These are phyloP conservation scores for Anisogramma anomala DNA, from an alignment of 2,329 filamentous ascomycete genomes.

Conservation along the genomic window DNA sequence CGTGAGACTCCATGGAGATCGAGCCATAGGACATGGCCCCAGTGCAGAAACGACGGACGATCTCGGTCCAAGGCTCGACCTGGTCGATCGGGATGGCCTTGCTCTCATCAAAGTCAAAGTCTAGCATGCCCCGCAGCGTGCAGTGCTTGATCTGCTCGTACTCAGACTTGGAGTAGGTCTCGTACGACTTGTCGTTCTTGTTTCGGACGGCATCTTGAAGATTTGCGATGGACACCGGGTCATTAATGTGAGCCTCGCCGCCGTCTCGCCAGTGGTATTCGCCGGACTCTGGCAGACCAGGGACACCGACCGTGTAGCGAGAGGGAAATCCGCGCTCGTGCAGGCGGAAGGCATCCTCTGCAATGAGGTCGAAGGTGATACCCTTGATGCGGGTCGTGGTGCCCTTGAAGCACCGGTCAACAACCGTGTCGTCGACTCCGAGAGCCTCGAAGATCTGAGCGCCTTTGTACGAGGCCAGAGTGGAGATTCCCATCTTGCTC, in stretches of 20 bases:
- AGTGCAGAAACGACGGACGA: slow-evolving; percentile 90
- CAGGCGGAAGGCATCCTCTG: slow-evolving; percentile 86
- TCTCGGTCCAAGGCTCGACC: slow-evolving; percentile 96
- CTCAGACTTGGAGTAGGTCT: slow-evolving; percentile 84
- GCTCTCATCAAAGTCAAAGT: slow-evolving; percentile 88
- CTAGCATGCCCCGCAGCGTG: slow-evolving; percentile 83
- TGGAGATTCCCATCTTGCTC: slow-evolving; percentile 99
- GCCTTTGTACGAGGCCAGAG: slow-evolving; percentile 90
- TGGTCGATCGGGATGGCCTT: slow-evolving; percentile 85
- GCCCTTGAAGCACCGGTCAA: slow-evolving; percentile 89
- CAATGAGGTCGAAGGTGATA: slow-evolving; percentile 85
- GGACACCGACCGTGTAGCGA: slow-evolving; percentile 61
- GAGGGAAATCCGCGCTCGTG: slow-evolving; percentile 89
- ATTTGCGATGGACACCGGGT: slow-evolving; percentile 88
- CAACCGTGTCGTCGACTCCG: slow-evolving; percentile 80
- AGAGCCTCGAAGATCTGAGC: slow-evolving; percentile 96
- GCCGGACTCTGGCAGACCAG: slow-evolving; percentile 79
- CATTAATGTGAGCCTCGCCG: slow-evolving; percentile 89
- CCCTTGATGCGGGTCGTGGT: slow-evolving; percentile 91
- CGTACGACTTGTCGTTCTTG: slow-evolving; percentile 98
- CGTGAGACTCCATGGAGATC: slow-evolving; percentile 97
- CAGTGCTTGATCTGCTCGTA: slow-evolving; percentile 96
- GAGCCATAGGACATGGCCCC: slow-evolving; percentile 98
- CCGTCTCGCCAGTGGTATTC: slow-evolving; percentile 99
- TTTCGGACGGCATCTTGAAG: slow-evolving; percentile 92